Base-by-base conservation (phyloP, 139 green algal genomes). In the Coelastrella sp. region DNA sequence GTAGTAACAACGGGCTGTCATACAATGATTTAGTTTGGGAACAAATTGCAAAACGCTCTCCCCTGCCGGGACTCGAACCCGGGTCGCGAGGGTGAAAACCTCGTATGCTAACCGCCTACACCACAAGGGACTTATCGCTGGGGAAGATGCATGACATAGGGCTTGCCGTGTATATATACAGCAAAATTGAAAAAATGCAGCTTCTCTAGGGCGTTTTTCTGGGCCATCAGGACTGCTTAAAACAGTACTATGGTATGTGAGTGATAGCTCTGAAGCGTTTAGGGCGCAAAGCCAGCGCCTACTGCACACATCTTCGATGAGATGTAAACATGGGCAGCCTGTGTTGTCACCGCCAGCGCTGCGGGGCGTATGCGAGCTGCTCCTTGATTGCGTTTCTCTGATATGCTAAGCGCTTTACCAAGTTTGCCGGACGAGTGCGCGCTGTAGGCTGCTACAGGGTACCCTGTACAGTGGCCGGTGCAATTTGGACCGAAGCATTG, bases 21-120 rank as follows among this genome's bases (percentile, higher is more conserved):
- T 47, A 47, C 32, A 47, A 47, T 47, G 32, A 47, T 47, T 47
- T 47, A 47, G 61, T 68, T 68, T 68, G 8, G 10, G 11, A 68
- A 68, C 11, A 13, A 77, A 77, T 32, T 32, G 20, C 7, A 7
- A 60, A 59, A 83, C n/a, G 10, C 22, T 59, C 32, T 60, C 76
- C 76, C 76, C 76, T 83, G 76, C 73, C 73, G 73, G 73, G 73
- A 78, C 73, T 78, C 73, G 73, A 78, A 78, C 73, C 73, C 73
- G 73, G 73, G 73, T 78, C 73, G 73, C 73, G 73, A 54, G 73
- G 73, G 73, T 78, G 73, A 78, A 78, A 78, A 32, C 73, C 73
- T 54, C 73, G 73, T 78, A 78, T 78, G 19, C 19, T 78, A 78
- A 78, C 73, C 73, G 73, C 73, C 73, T 78, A 78, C 19, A 78